Evolutionary conservation across 2,329 filamentous ascomycete species (phyloP), one percentile per base, ranked within the genome.

Genomic region (Claviceps purpurea): DNA sequence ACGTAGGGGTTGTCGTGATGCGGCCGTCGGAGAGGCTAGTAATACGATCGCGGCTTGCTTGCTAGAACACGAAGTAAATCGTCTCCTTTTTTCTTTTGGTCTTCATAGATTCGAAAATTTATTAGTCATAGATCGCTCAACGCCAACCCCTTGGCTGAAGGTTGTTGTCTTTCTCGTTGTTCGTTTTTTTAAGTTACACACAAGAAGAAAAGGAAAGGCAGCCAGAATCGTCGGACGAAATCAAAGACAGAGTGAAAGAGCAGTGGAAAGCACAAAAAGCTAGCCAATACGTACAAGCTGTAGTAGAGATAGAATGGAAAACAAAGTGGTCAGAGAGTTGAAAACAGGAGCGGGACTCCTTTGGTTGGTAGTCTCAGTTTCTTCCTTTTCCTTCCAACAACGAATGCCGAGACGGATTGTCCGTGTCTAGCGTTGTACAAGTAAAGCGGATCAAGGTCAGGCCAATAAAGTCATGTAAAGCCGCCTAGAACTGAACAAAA

Each of bases 241-340:
- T 39, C 55, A 56, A 55, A 50, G 54, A 61, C 56, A 57, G 57
- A 64, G 55, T 62, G 55, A 61, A 56, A 62, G 62, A 60, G 61
- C 60, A 61, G 62, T 59, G 60, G 64, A 57, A 61, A 61, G 62
- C 59, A 65, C 66, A 65, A 66, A 62, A 68, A 68, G 62, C 67
- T 69, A 69, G 68, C 63, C 63, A 65, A 71, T 78, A 79, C 76
- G 76, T 79, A 79, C 76, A 79, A 47, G 48, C 45, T 48, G 37
- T 42, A 50, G 40, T 40, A n/a, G 16, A 26, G 45, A 50, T 50
- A 43, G 34, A 42, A 49, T 47, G 34, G 45, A 50, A 44, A 50
- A 55, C 43, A 50, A 50, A 52, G 39, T 47, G 52, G 39, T 48
- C 42, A 49, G 42, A 49, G 42, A 49, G 42, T 39, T 50, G 42